phyloP scores from a whole-genome alignment of 2,329 filamentous ascomycete species.

The Aspergillus calidoustus region DNA sequence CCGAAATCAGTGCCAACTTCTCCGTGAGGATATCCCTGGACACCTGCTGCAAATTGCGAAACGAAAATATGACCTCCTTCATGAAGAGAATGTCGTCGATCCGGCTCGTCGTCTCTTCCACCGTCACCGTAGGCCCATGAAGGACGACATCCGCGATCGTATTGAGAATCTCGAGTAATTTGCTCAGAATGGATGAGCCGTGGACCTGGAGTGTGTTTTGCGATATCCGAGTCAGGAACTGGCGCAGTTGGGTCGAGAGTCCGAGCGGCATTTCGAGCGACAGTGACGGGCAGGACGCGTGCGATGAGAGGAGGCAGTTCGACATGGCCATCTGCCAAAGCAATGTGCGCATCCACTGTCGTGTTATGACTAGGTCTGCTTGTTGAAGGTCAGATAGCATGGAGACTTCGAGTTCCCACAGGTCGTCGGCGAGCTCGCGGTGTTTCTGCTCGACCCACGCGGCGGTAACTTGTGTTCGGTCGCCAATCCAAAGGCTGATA shows the following conservation, averaged over 20 bases:
- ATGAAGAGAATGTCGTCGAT: slow-evolving; percentile 61
- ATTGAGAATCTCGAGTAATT: slow-evolving; percentile 64
- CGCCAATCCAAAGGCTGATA: slow-evolving; percentile 50
- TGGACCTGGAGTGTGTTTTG: slow-evolving; percentile 58
- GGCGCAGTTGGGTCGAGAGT: slow-evolving; percentile 49
- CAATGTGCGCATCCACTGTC: slow-evolving; percentile 55
- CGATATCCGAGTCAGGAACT: slow-evolving; percentile 48
- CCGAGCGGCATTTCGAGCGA: slow-evolving; percentile 52
- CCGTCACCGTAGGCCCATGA: slow-evolving; percentile 53
- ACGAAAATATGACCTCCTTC: slow-evolving; percentile 55
- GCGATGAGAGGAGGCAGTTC: slow-evolving; percentile 50
- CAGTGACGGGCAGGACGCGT: slow-evolving; percentile 32
- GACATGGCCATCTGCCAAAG: slow-evolving; percentile 57
- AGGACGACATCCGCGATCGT: slow-evolving; percentile 63
- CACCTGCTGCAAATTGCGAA: slow-evolving; percentile 54
- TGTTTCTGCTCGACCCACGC: slow-evolving; percentile 54
- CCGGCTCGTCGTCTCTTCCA: slow-evolving; percentile 52
- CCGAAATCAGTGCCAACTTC: slow-evolving; percentile 43
- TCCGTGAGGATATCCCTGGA: slow-evolving; percentile 51
- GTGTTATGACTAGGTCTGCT: slow-evolving; percentile 55
- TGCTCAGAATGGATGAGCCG: slow-evolving; percentile 61
- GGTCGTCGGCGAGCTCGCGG: slow-evolving; percentile 47
- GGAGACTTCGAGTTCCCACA: slow-evolving; percentile 44
- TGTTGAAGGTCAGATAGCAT: slow-evolving; percentile 50
- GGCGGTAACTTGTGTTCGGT: slow-evolving; percentile 42